Evolutionary conservation across 2,329 filamentous ascomycete species (phyloP), one percentile per base, ranked within the genome.

Genomic region (Penicillium vulpinum): DNA sequence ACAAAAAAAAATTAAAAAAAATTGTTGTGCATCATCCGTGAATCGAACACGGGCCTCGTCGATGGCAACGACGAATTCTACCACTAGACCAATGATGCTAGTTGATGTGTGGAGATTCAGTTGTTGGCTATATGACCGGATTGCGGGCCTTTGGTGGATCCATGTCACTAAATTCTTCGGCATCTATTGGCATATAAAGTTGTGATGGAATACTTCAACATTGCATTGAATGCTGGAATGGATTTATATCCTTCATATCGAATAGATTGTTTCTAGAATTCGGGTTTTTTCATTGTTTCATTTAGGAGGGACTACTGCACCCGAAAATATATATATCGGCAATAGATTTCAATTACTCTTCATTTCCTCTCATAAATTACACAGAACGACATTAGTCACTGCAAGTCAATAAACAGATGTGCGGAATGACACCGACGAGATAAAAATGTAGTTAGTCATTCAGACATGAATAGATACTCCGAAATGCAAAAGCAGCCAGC

Each of bases 1-100:
- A 15, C 1, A 3, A 46, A 39, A 54, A 51, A 45, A 47, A 31
- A 46, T n/a, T n/a, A 47, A 58, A 55, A 43, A 24, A 63, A 66
- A 65, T 48, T 45, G 7, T 4, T 44, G 31, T 76, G 74, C 74
- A 76, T 75, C 73, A 74, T 75, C 74, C 74, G 74, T 74, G 74
- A 76, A 76, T 76, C 74, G 74, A 76, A 76, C 74, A 74, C 74
- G 74, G 73, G 73, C 73, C 74, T 76, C 74, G 68, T 77, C 74
- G 74, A 76, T 75, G 68, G 66, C 68, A 69, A 72, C 69, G 68
- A 70, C 62, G 66, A 70, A 72, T 66, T 68, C 68, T 74, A 74
- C 71, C 71, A 74, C 71, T 74, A 74, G 72, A 74, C 72, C 72
- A 74, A 73, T 72, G 70, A 73, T 74, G 72, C 72, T 68, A 41